A percentile compares a stretch with the other conserved stretches of the same genome.
These are phyloP conservation scores for Tetragonia tetragonoides DNA, from an alignment of 148 eudicot genomes.

Conservation along the genomic window DNA sequence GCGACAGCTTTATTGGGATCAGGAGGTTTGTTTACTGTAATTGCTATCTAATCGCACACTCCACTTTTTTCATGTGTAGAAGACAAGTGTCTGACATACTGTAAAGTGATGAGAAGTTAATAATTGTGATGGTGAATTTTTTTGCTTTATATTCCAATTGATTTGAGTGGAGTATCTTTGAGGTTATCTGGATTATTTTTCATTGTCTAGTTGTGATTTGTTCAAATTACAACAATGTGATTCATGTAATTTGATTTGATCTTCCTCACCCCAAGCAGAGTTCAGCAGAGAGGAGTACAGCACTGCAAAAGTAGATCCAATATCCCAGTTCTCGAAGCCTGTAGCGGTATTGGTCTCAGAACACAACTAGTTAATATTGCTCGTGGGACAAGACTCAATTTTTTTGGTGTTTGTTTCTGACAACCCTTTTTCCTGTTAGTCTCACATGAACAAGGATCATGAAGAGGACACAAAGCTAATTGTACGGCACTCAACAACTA, in stretches of 20 bases:
- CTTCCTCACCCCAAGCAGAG: conserved; percentile 44
- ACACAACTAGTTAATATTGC: background rate
- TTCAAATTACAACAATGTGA: background rate
- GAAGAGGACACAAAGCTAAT: conserved; percentile 82
- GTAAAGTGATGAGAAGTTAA: background rate
- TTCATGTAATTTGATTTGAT: background rate
- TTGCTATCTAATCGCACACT: background rate
- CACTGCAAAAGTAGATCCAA: conserved; percentile 73
- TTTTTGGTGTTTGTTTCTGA: conserved; percentile 16
- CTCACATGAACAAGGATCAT: conserved; percentile 97
- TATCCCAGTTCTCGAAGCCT: conserved; percentile 88
- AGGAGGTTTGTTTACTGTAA: conserved; percentile 67
- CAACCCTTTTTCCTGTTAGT: conserved; percentile 37
- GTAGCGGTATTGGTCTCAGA: conserved; percentile 50
- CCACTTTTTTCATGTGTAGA: background rate
- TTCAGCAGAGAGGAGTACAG: conserved; percentile 70
- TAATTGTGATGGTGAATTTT: background rate
- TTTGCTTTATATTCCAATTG: background rate
- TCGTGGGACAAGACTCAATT: background rate
- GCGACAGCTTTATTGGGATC: conserved; percentile 95
- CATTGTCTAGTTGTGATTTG: background rate
- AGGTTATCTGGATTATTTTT: background rate
- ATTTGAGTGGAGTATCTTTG: background rate
- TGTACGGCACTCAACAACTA: conserved; percentile 75
- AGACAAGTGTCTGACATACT: background rate